phyloP scores from a whole-genome alignment of 768 basidiomycete genomes.

The Arthromyces matolae region DNA sequence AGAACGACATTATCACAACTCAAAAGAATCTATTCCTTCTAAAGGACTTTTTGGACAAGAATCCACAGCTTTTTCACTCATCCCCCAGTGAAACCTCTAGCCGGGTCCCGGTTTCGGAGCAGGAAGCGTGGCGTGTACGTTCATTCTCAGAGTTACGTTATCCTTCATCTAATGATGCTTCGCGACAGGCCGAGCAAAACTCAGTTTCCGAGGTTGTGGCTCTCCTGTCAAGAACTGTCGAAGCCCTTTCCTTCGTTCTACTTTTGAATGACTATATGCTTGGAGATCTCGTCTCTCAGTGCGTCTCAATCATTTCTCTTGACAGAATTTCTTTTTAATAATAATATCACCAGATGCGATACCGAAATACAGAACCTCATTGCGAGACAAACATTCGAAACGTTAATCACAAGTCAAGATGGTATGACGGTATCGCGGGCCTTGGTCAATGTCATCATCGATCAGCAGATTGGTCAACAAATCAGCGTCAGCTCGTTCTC shows the following conservation, averaged over 20 bases:
- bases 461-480: slow-evolving; percentile 97
- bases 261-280: slow-evolving; percentile 90
- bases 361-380: slow-evolving; percentile 67
- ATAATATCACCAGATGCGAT: slow-evolving; percentile 54
- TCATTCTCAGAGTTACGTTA: not conserved
- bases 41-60: slow-evolving; percentile 73
- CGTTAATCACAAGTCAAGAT: slow-evolving; percentile 77
- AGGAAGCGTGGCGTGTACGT: slow-evolving; percentile 85
- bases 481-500: slow-evolving; percentile 63
- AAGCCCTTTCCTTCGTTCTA: slow-evolving; percentile 91
- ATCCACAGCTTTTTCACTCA: slow-evolving; percentile 82
- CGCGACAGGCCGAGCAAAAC: slow-evolving; percentile 66
- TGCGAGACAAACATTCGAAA: slow-evolving; percentile 73
- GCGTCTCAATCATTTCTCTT: slow-evolving; percentile 25
- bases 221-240: slow-evolving; percentile 81
- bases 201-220: slow-evolving; percentile 76
- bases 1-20: slow-evolving; percentile 58
- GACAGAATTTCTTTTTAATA: not conserved
- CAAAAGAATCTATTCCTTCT: slow-evolving; percentile 79
- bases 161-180: slow-evolving; percentile 11
- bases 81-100: slow-evolving; percentile 66
- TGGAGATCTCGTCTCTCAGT: slow-evolving; percentile 81
- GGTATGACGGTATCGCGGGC: slow-evolving; percentile 87
- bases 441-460: slow-evolving; percentile 92
- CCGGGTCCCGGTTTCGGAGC: slow-evolving; percentile 60